phyloP scores from a whole-genome alignment of 208 protist species.

The Trypanosoma avium region DNA sequence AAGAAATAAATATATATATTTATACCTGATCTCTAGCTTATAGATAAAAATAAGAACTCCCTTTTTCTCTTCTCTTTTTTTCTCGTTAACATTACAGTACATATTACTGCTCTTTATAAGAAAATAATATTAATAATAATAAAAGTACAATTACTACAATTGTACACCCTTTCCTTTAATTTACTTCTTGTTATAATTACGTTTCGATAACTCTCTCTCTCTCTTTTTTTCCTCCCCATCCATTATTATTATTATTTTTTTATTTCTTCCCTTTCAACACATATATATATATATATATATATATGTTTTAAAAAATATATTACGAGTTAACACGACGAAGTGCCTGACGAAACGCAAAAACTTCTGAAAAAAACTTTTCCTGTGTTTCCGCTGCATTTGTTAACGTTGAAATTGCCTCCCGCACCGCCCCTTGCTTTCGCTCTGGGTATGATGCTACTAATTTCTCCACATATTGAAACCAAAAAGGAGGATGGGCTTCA shows the following conservation, averaged over 20 bases:
- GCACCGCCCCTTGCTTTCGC: constrained; percentile 55
- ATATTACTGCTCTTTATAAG: too few relatives aligned
- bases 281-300: constrained; percentile 5
- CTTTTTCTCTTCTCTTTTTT: too few relatives aligned
- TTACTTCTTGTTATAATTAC: not conserved
- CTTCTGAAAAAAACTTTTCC: constrained; percentile 80
- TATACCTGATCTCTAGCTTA: too few relatives aligned
- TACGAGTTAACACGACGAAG: constrained; percentile 47
- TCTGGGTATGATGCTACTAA: constrained; percentile 69
- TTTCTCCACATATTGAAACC: constrained; percentile 68
- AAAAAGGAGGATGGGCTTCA: constrained; percentile 82
- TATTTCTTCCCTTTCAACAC: not conserved
- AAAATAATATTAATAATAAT: too few relatives aligned
- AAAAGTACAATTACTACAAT: too few relatives aligned
- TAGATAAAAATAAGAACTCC: too few relatives aligned
- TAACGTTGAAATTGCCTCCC: constrained; percentile 64
- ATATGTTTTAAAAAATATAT: not conserved
- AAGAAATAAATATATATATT: constrained; percentile 14
- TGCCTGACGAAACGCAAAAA: constrained; percentile 73
- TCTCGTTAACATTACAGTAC: too few relatives aligned
- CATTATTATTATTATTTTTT: too few relatives aligned
- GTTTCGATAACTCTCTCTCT: not conserved
- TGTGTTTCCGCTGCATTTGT: constrained; percentile 62
- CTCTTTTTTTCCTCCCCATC: not conserved
- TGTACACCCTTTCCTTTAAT: too few relatives aligned